Base-by-base conservation (phyloP, 2,329 filamentous ascomycete genomes). In the Penicillium aurantiogriseum region DNA sequence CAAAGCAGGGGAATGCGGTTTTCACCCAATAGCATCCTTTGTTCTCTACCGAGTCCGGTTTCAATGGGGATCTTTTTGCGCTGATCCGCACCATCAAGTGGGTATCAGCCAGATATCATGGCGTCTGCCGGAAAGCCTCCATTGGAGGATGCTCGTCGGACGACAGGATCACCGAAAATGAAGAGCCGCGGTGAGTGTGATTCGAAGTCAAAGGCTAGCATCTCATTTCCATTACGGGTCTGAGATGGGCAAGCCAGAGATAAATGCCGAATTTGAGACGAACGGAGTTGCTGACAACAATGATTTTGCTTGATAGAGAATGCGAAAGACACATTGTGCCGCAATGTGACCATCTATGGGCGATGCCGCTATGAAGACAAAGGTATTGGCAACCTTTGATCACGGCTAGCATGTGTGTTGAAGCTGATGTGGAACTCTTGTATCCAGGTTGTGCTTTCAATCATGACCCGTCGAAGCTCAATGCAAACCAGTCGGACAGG, bases 321-420 rank as follows among this genome's bases (percentile, higher is more conserved):
- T 74, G 80, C 85, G 51, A 95, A 93, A 77, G 92, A 95, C 73
- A 96, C 91, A 7, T 83, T 93, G 56, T 97, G 92, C 78, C 88
- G 92, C 71, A 96, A 97, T 77, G 88, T 97, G 60, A 84, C 92
- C 61, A 96, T 97, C 68, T 96, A 96, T 74, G 92, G 92, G 55
- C 90, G 93, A 76, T 97, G 92, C 75, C 88, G 91, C 63, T 96
- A 92, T 76, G 90, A 95, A 79, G 91, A 95, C 71, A 88, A 90
- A 77, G 91, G 90, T 78, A 62, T 43, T n/a, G 13, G 13, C 13
- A 13, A 36, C 51, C 29, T 11, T 47, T 52, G 27, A 39, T 46
- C 39, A 56, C 29, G 13, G 33, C 15, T 19, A 44, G 27, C 7
- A 23, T 54, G 45, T 29, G 27, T 38, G 29, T n/a, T 56, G 38